Evolutionary conservation across 192 early-diverging fungal species (phyloP), one percentile per base, ranked within the genome.

Genomic region (Podochytrium sp.): DNA sequence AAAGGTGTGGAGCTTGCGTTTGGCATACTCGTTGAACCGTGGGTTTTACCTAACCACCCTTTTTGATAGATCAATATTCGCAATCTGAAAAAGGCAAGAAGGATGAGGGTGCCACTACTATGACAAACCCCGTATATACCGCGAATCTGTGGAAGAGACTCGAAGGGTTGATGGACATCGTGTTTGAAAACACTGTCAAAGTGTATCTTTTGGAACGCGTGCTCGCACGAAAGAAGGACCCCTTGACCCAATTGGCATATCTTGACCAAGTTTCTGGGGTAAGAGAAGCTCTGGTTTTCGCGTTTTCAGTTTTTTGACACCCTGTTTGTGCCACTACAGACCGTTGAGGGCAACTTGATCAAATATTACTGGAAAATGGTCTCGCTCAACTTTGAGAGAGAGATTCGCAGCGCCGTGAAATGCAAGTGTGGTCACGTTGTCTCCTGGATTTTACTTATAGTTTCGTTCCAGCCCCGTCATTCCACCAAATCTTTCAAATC

Each of bases 141-240:
- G 23, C 53, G 30, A 61, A 51, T 30, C 58, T 86, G 58, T 86
- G 85, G 85, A 76, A 53, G 49, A 41, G 83, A 47, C 37, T 81
- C 7, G 85, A 86, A 59, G 63, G 63, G 2, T 70, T 85, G 37
- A 78, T 79, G 55, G 85, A 86, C 65, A 66, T 71, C 14, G 76
- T 85, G 16, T 81, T 79, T 51, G 75, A 78, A 20, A 77, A 78
- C 34, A 62, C 79, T 23, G 71, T 49, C 39, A 81, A 81, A 56
- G 78, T 85, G n/a, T 84, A 84, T 41, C 59, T 76, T 18, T 62
- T 87, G 4, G 83, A 87, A 38, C 25, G 76, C 12, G 82, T 87
- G 12, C 73, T 87, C 20, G 41, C 73, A 1, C 63, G 84, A 32
- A 82, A 77, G 33, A 51, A 71, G 23, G 85, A 87, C 60, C 65